Evolutionary conservation across 2,329 filamentous ascomycete species (phyloP).

Genomic region (Cladosporium sp.): DNA sequence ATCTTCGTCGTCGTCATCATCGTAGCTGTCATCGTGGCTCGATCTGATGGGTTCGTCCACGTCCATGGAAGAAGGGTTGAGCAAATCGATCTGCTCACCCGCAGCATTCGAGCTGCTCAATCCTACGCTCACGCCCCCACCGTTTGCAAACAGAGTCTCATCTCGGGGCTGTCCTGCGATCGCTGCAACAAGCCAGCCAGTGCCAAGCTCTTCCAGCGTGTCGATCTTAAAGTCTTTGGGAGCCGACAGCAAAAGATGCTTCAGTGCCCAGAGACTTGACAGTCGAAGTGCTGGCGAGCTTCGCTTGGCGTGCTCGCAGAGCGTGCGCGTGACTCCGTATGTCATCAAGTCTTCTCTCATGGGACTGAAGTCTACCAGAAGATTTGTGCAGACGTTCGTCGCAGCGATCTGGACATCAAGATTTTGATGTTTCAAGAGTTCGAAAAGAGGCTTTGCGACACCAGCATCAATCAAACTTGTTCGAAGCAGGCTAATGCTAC

Average conservation of each 20-base stretch:
- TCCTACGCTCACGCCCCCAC: slow-evolving; percentile 40
- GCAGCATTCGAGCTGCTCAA: slow-evolving; percentile 49
- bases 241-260: slow-evolving; percentile 74
- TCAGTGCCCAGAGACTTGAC: slow-evolving; percentile 88
- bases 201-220: slow-evolving; percentile 69
- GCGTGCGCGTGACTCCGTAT: slow-evolving; percentile 64
- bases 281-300: slow-evolving; percentile 70
- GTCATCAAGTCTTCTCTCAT: slow-evolving; percentile 77
- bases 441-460: slow-evolving; percentile 69
- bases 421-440: slow-evolving; percentile 66
- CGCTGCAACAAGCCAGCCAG: slow-evolving; percentile 73
- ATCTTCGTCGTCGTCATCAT: slow-evolving; percentile 34
- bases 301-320: slow-evolving; percentile 81
- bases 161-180: slow-evolving; percentile 54
- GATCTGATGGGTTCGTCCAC: slow-evolving; percentile 21
- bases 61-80: slow-evolving; percentile 44
- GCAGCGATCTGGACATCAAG: slow-evolving; percentile 79
- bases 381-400: slow-evolving; percentile 75
- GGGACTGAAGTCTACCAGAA: slow-evolving; percentile 82
- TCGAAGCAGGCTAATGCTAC: slow-evolving; percentile 75
- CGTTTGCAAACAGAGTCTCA: slow-evolving; percentile 25
- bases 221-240: slow-evolving; percentile 66
- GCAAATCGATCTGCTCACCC: slow-evolving; percentile 53
- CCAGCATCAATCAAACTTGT: slow-evolving; percentile 83
- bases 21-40: slow-evolving; percentile 22